These are phyloP conservation scores for Aspergillus novofumigatus DNA, from an alignment of 2,329 filamentous ascomycete species.

Conservation along the genomic window DNA sequence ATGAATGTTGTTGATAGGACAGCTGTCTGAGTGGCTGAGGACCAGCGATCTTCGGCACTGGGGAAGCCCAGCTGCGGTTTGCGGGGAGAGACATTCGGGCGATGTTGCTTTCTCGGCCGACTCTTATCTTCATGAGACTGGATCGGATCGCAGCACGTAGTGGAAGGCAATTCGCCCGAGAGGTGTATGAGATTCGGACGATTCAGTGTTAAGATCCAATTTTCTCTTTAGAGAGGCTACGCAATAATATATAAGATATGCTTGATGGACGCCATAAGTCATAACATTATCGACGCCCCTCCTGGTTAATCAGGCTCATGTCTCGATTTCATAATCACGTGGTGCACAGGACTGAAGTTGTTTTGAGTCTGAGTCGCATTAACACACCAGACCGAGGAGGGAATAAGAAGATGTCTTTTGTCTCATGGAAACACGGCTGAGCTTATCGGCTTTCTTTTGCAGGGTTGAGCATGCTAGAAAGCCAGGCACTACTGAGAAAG, in stretches of 20 bases:
- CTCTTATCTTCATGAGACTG: not conserved
- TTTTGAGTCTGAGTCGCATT: not conserved
- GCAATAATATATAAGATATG: too few species aligned
- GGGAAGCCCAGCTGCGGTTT: not conserved
- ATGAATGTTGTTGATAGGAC: not conserved
- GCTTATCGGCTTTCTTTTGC: not conserved
- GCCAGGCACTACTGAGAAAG: not conserved
- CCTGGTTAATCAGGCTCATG: not conserved
- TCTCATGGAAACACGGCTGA: not conserved
- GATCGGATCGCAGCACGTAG: not conserved
- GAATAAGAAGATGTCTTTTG: not conserved
- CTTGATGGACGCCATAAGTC: too few species aligned
- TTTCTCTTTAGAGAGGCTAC: too few species aligned
- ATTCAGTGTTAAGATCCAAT: too few species aligned
- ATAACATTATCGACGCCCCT: not conserved
- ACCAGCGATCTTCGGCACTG: not conserved
- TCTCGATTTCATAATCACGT: not conserved
- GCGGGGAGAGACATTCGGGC: not conserved
- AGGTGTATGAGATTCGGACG: not conserved
- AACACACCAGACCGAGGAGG: not conserved
- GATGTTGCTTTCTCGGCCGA: not conserved
- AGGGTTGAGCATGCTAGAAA: not conserved
- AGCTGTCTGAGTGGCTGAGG: not conserved
- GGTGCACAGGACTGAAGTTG: not conserved
- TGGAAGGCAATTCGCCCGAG: not conserved